These are phyloP conservation scores for Wickerhamomyces ciferrii DNA, from an alignment of 805 yeast genomes.

Conservation along the genomic window DNA sequence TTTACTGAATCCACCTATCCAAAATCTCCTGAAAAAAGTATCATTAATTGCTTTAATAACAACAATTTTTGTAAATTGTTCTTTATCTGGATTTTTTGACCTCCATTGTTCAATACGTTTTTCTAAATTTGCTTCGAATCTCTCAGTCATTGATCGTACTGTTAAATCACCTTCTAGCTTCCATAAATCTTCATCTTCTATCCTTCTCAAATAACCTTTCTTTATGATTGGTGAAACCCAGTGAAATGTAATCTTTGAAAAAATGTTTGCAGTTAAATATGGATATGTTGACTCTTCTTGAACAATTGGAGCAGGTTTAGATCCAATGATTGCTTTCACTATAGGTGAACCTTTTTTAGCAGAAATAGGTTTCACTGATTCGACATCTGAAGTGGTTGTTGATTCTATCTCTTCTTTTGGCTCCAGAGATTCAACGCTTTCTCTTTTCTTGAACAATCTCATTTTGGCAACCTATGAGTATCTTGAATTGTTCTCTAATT, in stretches of 20 bases:
- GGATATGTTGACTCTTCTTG: slow-evolving; percentile 14
- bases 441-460: not conserved
- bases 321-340: slow-evolving; percentile 12
- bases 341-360: slow-evolving; percentile 11
- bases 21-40: slow-evolving; percentile 27
- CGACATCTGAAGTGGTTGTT: not conserved
- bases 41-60: slow-evolving; percentile 28
- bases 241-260: slow-evolving; percentile 12
- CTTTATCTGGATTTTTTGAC: slow-evolving; percentile 18
- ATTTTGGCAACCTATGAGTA: too few relatives aligned
- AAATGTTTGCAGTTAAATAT: slow-evolving; percentile 10
- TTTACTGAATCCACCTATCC: slow-evolving; percentile 27
- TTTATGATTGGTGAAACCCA: slow-evolving; percentile 21
- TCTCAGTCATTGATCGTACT: slow-evolving; percentile 28
- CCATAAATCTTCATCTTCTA: slow-evolving; percentile 53
- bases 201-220: slow-evolving; percentile 56
- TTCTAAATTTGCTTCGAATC: slow-evolving; percentile 26
- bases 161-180: slow-evolving; percentile 30
- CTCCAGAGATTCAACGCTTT: not conserved
- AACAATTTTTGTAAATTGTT: slow-evolving; percentile 18
- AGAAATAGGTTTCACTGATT: not conserved
- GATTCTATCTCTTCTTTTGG: not conserved
- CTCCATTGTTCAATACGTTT: slow-evolving; percentile 20
- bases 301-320: slow-evolving; percentile 15
- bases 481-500: too few relatives aligned